Conservation (phyloP, 1,284 basidiomycete genomes). For the Sparassis latifolia region DNA sequence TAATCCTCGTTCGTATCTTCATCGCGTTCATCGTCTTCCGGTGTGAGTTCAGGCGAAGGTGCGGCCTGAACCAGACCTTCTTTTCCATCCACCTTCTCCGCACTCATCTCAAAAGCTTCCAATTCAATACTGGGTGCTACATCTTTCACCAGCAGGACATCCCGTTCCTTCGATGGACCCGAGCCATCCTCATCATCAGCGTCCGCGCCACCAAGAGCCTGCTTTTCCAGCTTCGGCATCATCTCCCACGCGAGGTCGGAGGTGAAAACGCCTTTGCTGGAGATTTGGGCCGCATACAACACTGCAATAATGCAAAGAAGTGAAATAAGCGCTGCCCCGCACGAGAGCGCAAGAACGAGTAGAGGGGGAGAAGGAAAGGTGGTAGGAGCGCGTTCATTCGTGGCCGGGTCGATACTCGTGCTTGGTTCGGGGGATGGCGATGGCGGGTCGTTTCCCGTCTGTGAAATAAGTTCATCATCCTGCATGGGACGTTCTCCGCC, state of each 20-base stretch:
- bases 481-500: slow-evolving; percentile 13
- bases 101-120: no score
- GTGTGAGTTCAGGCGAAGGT: no score
- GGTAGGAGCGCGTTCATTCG: slow-evolving; percentile 1
- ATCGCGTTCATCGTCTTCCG: not conserved
- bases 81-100: no score
- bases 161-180: no score
- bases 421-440: not conserved
- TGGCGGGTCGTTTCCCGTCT: not conserved
- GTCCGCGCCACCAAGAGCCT: slow-evolving; percentile 8
- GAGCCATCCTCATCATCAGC: slow-evolving; percentile 3
- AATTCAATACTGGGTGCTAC: no score
- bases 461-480: not conserved
- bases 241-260: slow-evolving; percentile 28
- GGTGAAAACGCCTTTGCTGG: slow-evolving; percentile 22
- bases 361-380: slow-evolving; percentile 16
- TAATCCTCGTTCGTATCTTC: slow-evolving; percentile 29
- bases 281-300: slow-evolving; percentile 30
- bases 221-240: slow-evolving; percentile 28
- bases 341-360: slow-evolving; percentile 29
- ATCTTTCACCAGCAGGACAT: no score
- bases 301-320: slow-evolving; percentile 6
- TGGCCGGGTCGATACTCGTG: slow-evolving; percentile 3
- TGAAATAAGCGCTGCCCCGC: slow-evolving; percentile 22
- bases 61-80: no score